phyloP scores from a whole-genome alignment of 2,329 filamentous ascomycete species.

The Calonectria ilicicola region DNA sequence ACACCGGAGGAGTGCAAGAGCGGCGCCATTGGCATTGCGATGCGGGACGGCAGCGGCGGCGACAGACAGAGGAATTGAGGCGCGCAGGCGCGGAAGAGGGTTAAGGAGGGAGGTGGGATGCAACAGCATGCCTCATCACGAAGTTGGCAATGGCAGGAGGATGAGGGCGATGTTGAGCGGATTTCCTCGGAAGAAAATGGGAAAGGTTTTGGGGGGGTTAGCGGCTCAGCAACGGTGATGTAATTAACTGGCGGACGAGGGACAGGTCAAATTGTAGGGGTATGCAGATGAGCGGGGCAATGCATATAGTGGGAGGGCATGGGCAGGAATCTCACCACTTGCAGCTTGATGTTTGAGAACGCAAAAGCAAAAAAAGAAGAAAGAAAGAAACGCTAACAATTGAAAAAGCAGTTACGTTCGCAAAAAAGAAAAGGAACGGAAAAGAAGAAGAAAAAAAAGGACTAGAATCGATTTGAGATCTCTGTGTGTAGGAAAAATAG shows the following conservation, averaged over 20 bases:
- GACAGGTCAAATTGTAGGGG: constrained; percentile 1
- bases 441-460: no score
- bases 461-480: no score
- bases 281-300: constrained; percentile 34
- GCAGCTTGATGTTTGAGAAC: no score
- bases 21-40: constrained; percentile 2
- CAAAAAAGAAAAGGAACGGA: no score
- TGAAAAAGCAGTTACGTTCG: no score
- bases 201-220: constrained; percentile 25
- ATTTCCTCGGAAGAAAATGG: not conserved
- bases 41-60: not conserved
- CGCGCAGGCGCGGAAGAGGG: constrained; percentile 27
- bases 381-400: no score
- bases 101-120: constrained; percentile 48
- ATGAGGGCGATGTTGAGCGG: constrained; percentile 1
- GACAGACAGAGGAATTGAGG: constrained; percentile 39
- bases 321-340: not conserved
- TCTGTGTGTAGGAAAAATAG: no score
- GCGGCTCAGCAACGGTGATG: constrained; percentile 37
- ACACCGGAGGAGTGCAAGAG: constrained; percentile 34
- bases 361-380: no score
- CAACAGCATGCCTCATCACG: constrained; percentile 75
- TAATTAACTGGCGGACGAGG: constrained; percentile 35
- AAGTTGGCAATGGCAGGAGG: constrained; percentile 25
- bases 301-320: constrained; percentile 34